These are phyloP conservation scores for Russula emetica DNA, from an alignment of 768 basidiomycete genomes.

Conservation along the genomic window DNA sequence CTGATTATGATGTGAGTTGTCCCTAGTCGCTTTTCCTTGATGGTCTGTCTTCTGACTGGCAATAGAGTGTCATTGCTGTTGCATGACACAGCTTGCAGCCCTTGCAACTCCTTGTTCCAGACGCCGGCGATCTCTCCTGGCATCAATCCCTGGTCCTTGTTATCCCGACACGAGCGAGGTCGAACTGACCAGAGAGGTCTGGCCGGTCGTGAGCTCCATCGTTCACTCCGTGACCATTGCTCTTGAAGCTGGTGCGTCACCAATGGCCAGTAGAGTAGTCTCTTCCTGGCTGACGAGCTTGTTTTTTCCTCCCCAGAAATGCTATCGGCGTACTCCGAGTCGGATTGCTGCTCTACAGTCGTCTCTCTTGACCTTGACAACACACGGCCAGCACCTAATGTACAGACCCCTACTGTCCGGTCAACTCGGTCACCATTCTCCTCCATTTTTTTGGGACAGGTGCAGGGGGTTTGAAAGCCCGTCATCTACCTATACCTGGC, in stretches of 20 bases:
- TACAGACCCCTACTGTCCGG: too few species aligned
- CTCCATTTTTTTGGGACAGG: neutral
- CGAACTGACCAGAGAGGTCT: neutral
- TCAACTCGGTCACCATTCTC: neutral
- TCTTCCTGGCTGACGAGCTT: neutral
- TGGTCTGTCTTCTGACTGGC: neutral
- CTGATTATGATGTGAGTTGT: neutral
- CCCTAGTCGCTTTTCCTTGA: neutral
- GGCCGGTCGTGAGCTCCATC: neutral
- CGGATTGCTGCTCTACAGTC: neutral
- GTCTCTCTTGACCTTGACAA: neutral
- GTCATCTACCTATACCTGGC: constrained; percentile 19
- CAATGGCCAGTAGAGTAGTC: neutral
- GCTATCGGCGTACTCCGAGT: neutral
- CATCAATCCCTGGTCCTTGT: constrained; percentile 1
- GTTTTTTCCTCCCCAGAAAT: neutral
- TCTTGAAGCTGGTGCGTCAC: constrained; percentile 5
- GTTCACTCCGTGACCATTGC: constrained; percentile 5
- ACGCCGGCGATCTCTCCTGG: neutral
- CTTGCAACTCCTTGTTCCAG: neutral
- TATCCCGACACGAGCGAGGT: neutral
- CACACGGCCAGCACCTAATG: too few species aligned
- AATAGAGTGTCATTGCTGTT: neutral
- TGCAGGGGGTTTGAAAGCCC: neutral
- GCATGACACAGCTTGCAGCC: constrained; percentile 3